These are phyloP conservation scores for Zychaea mexicana DNA, from an alignment of 371 early-diverging fungal genomes.

Conservation along the genomic window DNA sequence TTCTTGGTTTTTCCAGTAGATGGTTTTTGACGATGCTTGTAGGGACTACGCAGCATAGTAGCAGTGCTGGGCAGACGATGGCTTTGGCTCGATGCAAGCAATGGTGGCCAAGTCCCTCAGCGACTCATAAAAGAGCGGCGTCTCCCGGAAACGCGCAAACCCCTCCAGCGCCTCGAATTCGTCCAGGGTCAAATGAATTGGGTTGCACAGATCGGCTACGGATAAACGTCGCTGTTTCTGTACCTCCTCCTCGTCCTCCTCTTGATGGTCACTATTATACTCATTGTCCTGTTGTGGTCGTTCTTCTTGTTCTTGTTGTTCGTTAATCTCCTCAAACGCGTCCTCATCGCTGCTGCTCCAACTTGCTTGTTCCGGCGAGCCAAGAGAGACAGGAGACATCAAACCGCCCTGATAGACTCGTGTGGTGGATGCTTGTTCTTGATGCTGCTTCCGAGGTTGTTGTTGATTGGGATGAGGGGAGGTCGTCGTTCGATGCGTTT, in stretches of 20 bases:
- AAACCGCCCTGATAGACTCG: constrained; percentile 11
- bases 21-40: too few relatives aligned
- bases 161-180: constrained; percentile 23
- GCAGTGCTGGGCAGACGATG: neutral
- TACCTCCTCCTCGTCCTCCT: neutral
- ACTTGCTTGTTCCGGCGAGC: constrained; percentile 18
- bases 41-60: neutral
- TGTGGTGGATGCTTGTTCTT: neutral
- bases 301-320: neutral
- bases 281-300: neutral
- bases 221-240: constrained; percentile 14
- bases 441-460: constrained; percentile 1
- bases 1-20: neutral
- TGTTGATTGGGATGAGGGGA: constrained; percentile 2
- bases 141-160: constrained; percentile 17
- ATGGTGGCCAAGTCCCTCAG: constrained; percentile 15
- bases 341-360: too few relatives aligned
- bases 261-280: neutral
- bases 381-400: constrained; percentile 25
- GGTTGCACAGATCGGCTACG: constrained; percentile 19
- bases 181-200: constrained; percentile 20
- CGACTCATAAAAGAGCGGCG: constrained; percentile 20
- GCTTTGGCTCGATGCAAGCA: constrained; percentile 12
- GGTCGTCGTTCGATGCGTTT: constrained; percentile 37
- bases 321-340: neutral